Evolutionary conservation across 352 stramenopile species (phyloP).

Genomic region (Lagenidium sp.): DNA sequence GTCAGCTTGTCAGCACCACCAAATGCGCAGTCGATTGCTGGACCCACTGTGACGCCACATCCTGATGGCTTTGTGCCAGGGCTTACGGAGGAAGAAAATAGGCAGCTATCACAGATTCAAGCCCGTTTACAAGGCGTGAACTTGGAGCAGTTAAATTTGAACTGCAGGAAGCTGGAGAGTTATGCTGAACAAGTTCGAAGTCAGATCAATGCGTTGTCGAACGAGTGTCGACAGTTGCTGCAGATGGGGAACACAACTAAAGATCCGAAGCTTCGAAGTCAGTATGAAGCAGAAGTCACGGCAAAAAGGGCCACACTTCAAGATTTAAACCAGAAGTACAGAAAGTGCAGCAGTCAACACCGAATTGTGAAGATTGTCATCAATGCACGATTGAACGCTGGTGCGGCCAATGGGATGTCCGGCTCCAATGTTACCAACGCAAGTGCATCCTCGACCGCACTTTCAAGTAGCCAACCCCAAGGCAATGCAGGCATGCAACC

Average conservation of each 20-base stretch:
- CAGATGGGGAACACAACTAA: slow-evolving; percentile 68
- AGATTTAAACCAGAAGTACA: slow-evolving; percentile 73
- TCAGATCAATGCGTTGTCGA: slow-evolving; percentile 77
- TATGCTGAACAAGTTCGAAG: slow-evolving; percentile 69
- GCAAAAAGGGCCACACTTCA: slow-evolving; percentile 64
- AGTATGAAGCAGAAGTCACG: slow-evolving; percentile 64
- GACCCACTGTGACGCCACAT: too few relatives aligned
- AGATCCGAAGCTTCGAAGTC: slow-evolving; percentile 41
- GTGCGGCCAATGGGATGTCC: not conserved
- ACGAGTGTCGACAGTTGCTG: slow-evolving; percentile 71
- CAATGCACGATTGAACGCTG: slow-evolving; percentile 20
- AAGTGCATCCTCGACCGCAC: not conserved
- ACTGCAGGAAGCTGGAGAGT: slow-evolving; percentile 79
- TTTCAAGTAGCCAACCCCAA: slow-evolving; percentile 3
- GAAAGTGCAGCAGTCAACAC: slow-evolving; percentile 66
- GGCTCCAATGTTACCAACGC: not conserved
- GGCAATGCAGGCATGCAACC: slow-evolving; percentile 12
- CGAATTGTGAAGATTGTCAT: slow-evolving; percentile 82
- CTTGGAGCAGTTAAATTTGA: slow-evolving; percentile 60
- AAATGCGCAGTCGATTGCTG: too few relatives aligned
- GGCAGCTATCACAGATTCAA: slow-evolving; percentile 63
- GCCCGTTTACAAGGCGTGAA: slow-evolving; percentile 57
- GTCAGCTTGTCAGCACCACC: too few relatives aligned
- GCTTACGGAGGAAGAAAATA: slow-evolving; percentile 54
- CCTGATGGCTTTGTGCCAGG: too few relatives aligned